These are phyloP conservation scores for Acanthamoeba healyi DNA, from an alignment of 208 protist species.

Conservation along the genomic window DNA sequence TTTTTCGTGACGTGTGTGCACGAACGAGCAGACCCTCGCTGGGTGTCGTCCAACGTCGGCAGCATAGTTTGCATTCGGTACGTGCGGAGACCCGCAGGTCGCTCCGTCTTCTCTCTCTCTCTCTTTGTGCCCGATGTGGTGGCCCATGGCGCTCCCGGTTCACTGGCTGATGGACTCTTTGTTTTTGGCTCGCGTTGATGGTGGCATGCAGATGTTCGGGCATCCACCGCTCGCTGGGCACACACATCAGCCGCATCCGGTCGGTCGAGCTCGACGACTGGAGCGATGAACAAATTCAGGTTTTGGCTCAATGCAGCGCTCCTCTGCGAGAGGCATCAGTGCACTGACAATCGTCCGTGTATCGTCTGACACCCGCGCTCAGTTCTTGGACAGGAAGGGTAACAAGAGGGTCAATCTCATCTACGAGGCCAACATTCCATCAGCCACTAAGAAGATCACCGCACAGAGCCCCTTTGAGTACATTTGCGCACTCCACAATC, in stretches of 20 bases:
- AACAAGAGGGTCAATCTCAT: conserved; percentile 36
- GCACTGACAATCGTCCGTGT: not conserved
- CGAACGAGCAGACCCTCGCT: not conserved
- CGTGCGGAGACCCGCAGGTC: not conserved
- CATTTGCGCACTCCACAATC: not conserved
- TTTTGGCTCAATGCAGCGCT: not conserved
- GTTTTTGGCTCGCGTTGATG: not conserved
- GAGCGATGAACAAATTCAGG: conserved; percentile 53
- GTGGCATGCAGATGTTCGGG: not conserved
- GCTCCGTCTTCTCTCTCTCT: not conserved
- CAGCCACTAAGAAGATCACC: not conserved
- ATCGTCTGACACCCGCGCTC: not conserved
- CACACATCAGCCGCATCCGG: conserved; percentile 74
- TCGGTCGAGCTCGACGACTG: conserved; percentile 72
- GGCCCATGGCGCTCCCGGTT: too few species aligned
- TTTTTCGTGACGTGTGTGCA: not conserved
- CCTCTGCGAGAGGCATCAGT: too few species aligned
- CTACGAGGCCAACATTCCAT: conserved; percentile 36
- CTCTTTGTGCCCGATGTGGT: too few species aligned
- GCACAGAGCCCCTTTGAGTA: conserved; percentile 51
- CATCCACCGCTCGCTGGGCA: conserved; percentile 73
- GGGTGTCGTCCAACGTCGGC: conserved; percentile 34
- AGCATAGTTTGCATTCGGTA: conserved; percentile 27
- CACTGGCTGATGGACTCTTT: too few species aligned
- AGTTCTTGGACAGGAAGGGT: conserved; percentile 50